phyloP scores from a whole-genome alignment of 768 basidiomycete genomes.

The Termitomyces sp. region DNA sequence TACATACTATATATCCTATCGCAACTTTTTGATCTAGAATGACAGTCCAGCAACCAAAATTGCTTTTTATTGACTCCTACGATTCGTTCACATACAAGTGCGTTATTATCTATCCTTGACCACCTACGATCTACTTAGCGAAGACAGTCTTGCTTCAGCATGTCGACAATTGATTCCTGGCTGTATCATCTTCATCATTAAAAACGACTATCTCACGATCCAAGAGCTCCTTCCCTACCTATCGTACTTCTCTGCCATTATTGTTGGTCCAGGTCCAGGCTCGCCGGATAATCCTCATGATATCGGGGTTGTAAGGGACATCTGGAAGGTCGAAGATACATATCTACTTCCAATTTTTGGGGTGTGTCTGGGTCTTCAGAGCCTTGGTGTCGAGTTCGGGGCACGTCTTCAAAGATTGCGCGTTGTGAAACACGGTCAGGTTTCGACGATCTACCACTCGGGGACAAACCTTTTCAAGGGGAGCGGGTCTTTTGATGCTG shows the following conservation, averaged over 20 bases:
- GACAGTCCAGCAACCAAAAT: constrained; percentile 39
- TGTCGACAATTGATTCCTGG: constrained; percentile 61
- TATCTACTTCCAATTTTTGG: constrained; percentile 71
- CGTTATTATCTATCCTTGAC: constrained; percentile 22
- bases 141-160: constrained; percentile 64
- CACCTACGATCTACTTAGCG: not conserved
- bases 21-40: constrained; percentile 17
- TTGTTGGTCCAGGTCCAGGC: constrained; percentile 81
- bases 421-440: constrained; percentile 78
- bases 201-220: constrained; percentile 60
- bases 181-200: constrained; percentile 64
- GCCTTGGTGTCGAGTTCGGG: constrained; percentile 63
- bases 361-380: constrained; percentile 82
- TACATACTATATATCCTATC: not conserved
- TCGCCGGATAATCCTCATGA: constrained; percentile 62
- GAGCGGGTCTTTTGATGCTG: constrained; percentile 51
- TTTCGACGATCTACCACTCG: constrained; percentile 59
- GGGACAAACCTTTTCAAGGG: constrained; percentile 60
- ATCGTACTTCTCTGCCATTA: constrained; percentile 58
- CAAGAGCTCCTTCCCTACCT: constrained; percentile 51
- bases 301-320: constrained; percentile 63
- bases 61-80: constrained; percentile 79
- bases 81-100: constrained; percentile 90
- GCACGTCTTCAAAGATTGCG: constrained; percentile 55
- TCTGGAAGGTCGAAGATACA: constrained; percentile 61